Conservation (phyloP, 805 yeast genomes). For the Brettanomyces sp. region DNA sequence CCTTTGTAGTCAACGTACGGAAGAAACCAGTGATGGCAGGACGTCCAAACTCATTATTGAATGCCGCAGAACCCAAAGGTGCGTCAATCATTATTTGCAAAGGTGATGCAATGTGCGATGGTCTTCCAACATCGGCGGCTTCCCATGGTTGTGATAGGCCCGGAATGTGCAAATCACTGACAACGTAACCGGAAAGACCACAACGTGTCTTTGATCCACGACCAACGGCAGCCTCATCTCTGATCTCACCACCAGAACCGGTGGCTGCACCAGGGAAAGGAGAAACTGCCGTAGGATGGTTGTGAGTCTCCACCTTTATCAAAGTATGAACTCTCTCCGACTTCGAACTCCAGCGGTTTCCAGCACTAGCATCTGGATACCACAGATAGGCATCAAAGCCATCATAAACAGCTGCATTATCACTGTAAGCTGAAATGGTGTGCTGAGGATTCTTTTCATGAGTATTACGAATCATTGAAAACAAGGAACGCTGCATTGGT, state of each 20-base stretch:
- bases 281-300: conserved; percentile 98
- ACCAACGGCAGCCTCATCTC: conserved; percentile 99
- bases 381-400: conserved; percentile 71
- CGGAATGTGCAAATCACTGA: conserved; percentile 85
- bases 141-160: conserved; percentile 92
- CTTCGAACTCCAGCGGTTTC: conserved; percentile 60
- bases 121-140: conserved; percentile 68
- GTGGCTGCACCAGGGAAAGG: conserved; percentile 99
- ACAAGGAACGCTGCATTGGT: conserved; percentile 63
- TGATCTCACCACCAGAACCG: conserved; percentile 99
- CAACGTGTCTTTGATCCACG: conserved; percentile 97
- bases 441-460: conserved; percentile 69
- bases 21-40: conserved; percentile 96
- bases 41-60: conserved; percentile 97
- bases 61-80: conserved; percentile 95
- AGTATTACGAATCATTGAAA: conserved; percentile 94
- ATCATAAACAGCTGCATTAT: conserved; percentile 92
- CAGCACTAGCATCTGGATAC: conserved; percentile 64
- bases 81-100: conserved; percentile 95
- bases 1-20: conserved; percentile 84
- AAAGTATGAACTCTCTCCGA: conserved; percentile 80
- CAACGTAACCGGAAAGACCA: conserved; percentile 89
- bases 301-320: conserved; percentile 96
- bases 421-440: conserved; percentile 91
- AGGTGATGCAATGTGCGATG: conserved; percentile 85